These are phyloP conservation scores for Cicer judaicum DNA, from an alignment of 306 rosid species.

Conservation along the genomic window DNA sequence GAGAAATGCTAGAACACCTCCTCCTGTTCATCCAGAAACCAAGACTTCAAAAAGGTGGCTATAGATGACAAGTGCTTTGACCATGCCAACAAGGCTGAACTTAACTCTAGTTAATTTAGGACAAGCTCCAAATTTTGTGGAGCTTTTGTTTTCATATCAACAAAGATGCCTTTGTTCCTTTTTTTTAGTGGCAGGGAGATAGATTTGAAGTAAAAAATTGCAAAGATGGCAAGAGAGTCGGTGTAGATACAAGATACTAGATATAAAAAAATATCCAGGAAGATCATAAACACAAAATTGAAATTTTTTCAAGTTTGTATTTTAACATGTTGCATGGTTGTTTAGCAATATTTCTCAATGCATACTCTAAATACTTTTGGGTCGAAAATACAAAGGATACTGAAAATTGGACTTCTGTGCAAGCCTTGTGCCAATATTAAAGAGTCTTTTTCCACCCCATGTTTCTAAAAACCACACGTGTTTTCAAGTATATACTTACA, in stretches of 20 bases:
- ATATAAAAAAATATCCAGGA: background rate
- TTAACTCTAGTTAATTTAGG: slow-evolving; percentile 46
- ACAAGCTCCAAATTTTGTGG: slow-evolving; percentile 37
- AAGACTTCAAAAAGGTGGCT: slow-evolving; percentile 63
- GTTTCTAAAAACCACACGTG: too few species aligned
- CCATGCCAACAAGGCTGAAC: slow-evolving; percentile 43
- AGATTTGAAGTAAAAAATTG: background rate
- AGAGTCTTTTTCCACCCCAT: too few species aligned
- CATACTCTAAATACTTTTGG: background rate
- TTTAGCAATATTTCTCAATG: background rate
- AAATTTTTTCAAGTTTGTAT: background rate
- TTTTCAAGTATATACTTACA: too few species aligned
- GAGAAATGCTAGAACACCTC: slow-evolving; percentile 81
- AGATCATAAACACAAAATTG: background rate
- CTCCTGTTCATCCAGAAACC: slow-evolving; percentile 57
- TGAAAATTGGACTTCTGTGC: too few species aligned
- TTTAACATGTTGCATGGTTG: background rate
- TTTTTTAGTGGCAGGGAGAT: background rate
- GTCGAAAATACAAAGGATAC: background rate
- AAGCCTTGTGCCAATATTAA: too few species aligned
- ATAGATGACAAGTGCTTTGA: slow-evolving; percentile 59
- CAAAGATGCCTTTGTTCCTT: background rate
- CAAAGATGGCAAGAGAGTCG: background rate
- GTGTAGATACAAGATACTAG: slow-evolving; percentile 35
- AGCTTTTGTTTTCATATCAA: slow-evolving; percentile 38